These are phyloP conservation scores for Aureobasidium sp. DNA, from an alignment of 2,329 filamentous ascomycete genomes.

Conservation along the genomic window DNA sequence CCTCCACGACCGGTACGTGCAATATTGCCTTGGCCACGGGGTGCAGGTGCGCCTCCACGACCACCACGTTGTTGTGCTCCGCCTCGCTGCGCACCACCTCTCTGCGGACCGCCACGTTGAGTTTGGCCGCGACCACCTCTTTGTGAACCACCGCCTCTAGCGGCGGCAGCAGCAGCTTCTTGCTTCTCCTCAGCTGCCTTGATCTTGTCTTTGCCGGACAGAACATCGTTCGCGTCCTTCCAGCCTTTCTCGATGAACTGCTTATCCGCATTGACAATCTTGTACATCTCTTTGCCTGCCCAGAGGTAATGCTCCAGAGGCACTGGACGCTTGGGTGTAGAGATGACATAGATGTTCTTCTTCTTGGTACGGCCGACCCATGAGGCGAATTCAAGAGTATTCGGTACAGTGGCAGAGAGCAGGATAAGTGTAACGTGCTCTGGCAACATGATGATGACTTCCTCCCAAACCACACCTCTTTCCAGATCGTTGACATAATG, in stretches of 20 bases:
- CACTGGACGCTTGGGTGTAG: conserved; percentile 88
- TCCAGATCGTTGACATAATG: conserved; percentile 98
- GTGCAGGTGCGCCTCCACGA: conserved; percentile 44
- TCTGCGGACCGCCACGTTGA: conserved; percentile 43
- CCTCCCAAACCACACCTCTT: conserved; percentile 96
- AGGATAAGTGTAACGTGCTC: conserved; percentile 94
- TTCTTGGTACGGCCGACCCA: conserved; percentile 98
- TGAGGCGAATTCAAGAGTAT: conserved; percentile 94
- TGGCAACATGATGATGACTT: conserved; percentile 98
- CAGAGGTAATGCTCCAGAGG: conserved; percentile 94
- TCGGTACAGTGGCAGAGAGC: conserved; percentile 91
- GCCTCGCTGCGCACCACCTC: conserved; percentile 41
- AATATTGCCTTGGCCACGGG: conserved; percentile 71
- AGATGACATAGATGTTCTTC: conserved; percentile 98
- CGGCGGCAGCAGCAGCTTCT: conserved; percentile 39
- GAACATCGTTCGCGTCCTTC: conserved; percentile 81
- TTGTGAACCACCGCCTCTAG: conserved; percentile 42
- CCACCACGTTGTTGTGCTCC: conserved; percentile 48
- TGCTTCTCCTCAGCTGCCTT: conserved; percentile 47
- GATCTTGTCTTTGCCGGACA: conserved; percentile 74
- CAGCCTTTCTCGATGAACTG: conserved; percentile 86
- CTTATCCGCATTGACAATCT: conserved; percentile 91
- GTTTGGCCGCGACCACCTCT: conserved; percentile 47
- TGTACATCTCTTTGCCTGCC: conserved; percentile 86
- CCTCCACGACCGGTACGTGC: conserved; percentile 78